A percentile compares a stretch with the other conserved stretches of the same genome.
Conservation (phyloP, 1,284 basidiomycete species). For the Porogramme epimiltina region DNA sequence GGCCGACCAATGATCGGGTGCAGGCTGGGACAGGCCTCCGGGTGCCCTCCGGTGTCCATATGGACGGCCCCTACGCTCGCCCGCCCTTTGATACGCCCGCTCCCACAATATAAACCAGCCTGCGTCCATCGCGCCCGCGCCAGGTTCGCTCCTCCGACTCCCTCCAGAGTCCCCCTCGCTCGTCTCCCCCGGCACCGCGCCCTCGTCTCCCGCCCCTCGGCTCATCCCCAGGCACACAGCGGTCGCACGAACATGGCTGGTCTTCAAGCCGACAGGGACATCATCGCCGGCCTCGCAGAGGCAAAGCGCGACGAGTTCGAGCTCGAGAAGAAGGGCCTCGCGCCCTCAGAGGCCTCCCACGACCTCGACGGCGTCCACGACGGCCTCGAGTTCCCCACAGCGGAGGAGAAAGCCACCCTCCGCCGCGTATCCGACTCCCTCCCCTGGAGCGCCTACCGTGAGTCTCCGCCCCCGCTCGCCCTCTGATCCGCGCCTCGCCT, state of each 20-base stretch:
- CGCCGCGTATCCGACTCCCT: constrained; percentile 63
- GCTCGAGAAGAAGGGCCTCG: constrained; percentile 28
- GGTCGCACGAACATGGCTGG: constrained; percentile 26
- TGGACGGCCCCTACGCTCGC: no score
- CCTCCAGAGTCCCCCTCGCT: constrained; percentile 8
- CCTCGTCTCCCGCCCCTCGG: constrained; percentile 2
- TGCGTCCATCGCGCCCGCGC: constrained; percentile 2
- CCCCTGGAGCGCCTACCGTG: constrained; percentile 69
- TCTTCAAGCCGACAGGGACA: constrained; percentile 33
- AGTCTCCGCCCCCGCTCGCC: constrained; percentile 26
- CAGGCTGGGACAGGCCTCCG: no score
- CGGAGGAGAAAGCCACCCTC: constrained; percentile 63
- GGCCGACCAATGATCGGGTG: no score
- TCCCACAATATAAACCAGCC: constrained; percentile 5
- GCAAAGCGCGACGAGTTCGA: constrained; percentile 27
- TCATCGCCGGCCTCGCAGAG: constrained; percentile 33
- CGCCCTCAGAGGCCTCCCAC: constrained; percentile 14
- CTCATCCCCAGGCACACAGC: constrained; percentile 9
- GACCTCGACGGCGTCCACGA: constrained; percentile 51
- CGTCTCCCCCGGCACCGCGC: constrained; percentile 3
- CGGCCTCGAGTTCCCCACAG: constrained; percentile 67
- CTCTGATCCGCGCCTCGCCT: not conserved
- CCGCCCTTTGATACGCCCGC: constrained; percentile 5
- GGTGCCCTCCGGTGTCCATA: no score
- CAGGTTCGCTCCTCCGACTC: constrained; percentile 1